Conservation (phyloP, 495 filamentous ascomycete species). For the Aspergillus campestris region DNA sequence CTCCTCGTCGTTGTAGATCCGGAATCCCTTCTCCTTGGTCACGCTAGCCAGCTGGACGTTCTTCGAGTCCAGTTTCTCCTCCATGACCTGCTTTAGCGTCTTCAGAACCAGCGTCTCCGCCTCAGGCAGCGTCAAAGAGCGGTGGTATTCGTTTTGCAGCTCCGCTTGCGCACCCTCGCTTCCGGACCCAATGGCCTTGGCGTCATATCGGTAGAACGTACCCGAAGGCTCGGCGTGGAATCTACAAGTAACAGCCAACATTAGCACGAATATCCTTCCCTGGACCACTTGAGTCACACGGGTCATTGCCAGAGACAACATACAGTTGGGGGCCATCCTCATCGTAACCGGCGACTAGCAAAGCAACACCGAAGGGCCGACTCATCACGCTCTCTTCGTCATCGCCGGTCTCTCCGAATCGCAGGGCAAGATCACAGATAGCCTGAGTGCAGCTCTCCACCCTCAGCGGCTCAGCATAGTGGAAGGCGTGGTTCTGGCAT, state of each 20-base stretch:
- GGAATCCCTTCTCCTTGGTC: conserved; percentile 94
- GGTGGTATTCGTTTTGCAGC: conserved; percentile 97
- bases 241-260: conserved; percentile 27
- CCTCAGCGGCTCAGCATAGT: conserved; percentile 88
- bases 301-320: conserved; percentile 15
- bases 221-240: conserved; percentile 97
- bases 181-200: conserved; percentile 95
- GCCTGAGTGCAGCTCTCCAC: conserved; percentile 98
- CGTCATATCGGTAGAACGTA: conserved; percentile 98
- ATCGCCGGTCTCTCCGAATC: conserved; percentile 95
- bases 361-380: conserved; percentile 89
- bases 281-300: neutral
- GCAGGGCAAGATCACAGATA: conserved; percentile 91
- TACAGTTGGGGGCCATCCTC: conserved; percentile 93
- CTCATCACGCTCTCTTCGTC: conserved; percentile 98
- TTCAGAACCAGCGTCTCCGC: conserved; percentile 93
- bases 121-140: conserved; percentile 86
- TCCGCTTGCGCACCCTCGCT: conserved; percentile 96
- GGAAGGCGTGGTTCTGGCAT: conserved; percentile 90
- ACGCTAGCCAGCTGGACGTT: conserved; percentile 98
- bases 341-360: conserved; percentile 94
- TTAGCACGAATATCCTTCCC: conserved; percentile 1
- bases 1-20: conserved; percentile 94
- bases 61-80: conserved; percentile 97
- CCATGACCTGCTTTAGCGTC: conserved; percentile 99